phyloP scores from a whole-genome alignment of 2,329 filamentous ascomycete genomes.

The Alternaria gaisen region DNA sequence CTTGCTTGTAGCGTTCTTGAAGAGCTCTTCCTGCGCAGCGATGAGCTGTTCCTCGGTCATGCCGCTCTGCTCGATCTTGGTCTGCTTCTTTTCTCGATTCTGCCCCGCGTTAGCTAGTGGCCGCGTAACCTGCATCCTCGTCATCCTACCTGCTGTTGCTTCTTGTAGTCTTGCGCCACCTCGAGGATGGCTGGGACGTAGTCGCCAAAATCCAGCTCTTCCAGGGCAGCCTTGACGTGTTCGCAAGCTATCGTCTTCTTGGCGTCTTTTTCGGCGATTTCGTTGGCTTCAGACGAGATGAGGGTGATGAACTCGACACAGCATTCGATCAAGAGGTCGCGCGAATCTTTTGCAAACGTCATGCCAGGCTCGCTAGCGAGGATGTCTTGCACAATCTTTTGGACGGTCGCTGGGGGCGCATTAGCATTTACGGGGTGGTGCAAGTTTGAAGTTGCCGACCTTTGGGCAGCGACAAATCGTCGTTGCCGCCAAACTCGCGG shows the following conservation, averaged over 20 bases:
- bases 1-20: conserved; percentile 79
- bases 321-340: conserved; percentile 95
- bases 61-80: conserved; percentile 95
- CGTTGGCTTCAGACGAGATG: conserved; percentile 97
- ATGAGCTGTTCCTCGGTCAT: conserved; percentile 90
- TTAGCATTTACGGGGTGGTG: conserved; percentile 16
- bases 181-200: conserved; percentile 89
- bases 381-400: conserved; percentile 93
- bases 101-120: conserved; percentile 51
- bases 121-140: background rate
- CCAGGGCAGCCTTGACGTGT: conserved; percentile 93
- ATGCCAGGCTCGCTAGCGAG: conserved; percentile 79
- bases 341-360: conserved; percentile 92
- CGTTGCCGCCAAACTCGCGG: conserved; percentile 55
- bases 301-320: conserved; percentile 99
- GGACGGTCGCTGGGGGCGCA: conserved; percentile 66
- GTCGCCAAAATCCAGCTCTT: conserved; percentile 89
- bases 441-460: conserved; percentile 33
- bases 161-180: conserved; percentile 90
- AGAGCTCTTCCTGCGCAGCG: conserved; percentile 88
- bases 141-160: conserved; percentile 80
- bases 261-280: conserved; percentile 97
- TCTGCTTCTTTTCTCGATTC: conserved; percentile 95
- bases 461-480: conserved; percentile 54
- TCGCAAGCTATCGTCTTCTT: conserved; percentile 99